Conservation (phyloP, 2,329 filamentous ascomycete species). For the Lachnellula willkommii region DNA sequence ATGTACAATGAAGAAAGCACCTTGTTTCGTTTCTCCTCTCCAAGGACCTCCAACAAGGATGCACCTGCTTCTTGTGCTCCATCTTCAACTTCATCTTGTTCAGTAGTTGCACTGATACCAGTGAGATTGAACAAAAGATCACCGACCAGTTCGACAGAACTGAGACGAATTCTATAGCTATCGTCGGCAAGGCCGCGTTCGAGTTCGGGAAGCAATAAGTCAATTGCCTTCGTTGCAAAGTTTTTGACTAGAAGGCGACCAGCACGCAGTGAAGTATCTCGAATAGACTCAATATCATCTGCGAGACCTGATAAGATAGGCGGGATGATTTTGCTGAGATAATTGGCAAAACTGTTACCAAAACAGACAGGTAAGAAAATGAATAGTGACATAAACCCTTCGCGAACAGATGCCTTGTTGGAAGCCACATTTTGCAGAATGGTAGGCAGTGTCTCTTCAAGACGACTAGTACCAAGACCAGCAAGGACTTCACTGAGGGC, state of each 20-base stretch:
- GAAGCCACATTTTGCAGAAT: slow-evolving; percentile 95
- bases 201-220: slow-evolving; percentile 86
- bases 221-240: slow-evolving; percentile 90
- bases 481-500: slow-evolving; percentile 94
- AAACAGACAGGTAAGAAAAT: slow-evolving; percentile 99
- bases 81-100: slow-evolving; percentile 75
- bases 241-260: slow-evolving; percentile 96
- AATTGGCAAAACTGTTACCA: slow-evolving; percentile 95
- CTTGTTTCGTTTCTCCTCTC: slow-evolving; percentile 94
- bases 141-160: slow-evolving; percentile 94
- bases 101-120: slow-evolving; percentile 78
- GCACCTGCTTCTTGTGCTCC: slow-evolving; percentile 78
- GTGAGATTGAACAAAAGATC: slow-evolving; percentile 97
- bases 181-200: slow-evolving; percentile 96
- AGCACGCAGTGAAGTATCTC: slow-evolving; percentile 91
- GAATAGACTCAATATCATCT: slow-evolving; percentile 92
- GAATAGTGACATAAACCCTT: slow-evolving; percentile 99
- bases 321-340: slow-evolving; percentile 91
- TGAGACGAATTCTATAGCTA: slow-evolving; percentile 94
- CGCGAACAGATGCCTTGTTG: slow-evolving; percentile 80
- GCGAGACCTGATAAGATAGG: slow-evolving; percentile 90
- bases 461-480: slow-evolving; percentile 81
- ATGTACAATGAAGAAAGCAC: slow-evolving; percentile 97
- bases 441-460: slow-evolving; percentile 94
- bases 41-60: slow-evolving; percentile 89